Conservation (phyloP, 768 basidiomycete species). For the Mrakia gelida region DNA sequence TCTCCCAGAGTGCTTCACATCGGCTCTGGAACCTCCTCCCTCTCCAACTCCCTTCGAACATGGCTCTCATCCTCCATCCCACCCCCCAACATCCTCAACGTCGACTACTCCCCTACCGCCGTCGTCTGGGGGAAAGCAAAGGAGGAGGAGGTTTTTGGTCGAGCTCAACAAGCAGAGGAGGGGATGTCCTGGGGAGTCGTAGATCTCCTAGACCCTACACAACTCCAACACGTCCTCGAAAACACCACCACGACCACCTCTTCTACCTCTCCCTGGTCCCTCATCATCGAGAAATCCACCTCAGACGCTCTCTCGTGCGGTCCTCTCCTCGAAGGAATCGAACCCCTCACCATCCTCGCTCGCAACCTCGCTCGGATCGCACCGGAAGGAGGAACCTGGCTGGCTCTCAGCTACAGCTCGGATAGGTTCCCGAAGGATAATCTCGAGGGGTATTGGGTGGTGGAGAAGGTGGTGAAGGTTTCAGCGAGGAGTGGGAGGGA, state of each 20-base stretch:
- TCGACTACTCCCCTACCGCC: conserved; percentile 8
- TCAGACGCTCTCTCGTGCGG: conserved; percentile 25
- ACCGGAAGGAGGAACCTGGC: not conserved
- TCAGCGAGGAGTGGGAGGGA: not conserved
- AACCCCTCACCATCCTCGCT: conserved; percentile 16
- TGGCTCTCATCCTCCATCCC: not conserved
- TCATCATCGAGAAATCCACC: conserved; percentile 28
- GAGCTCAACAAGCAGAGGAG: not conserved
- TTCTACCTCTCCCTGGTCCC: not conserved
- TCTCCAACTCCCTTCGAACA: conserved; percentile 14
- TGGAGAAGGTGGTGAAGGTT: conserved; percentile 11
- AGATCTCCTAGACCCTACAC: not conserved
- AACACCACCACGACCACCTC: not conserved
- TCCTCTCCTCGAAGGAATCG: not conserved
- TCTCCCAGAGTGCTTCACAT: conserved; percentile 16
- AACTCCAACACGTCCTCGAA: not conserved
- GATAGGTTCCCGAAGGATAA: not conserved
- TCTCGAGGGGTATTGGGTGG: conserved; percentile 11
- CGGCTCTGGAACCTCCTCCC: conserved; percentile 15
- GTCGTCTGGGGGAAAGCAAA: conserved; percentile 3
- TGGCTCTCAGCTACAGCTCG: not conserved
- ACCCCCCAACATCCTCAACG: conserved; percentile 6
- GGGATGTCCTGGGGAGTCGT: conserved; percentile 20
- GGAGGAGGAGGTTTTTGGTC: not conserved
- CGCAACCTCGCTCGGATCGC: not conserved